Base-by-base conservation (phyloP, 805 yeast species). In the Saccharomycopsis javanensis region DNA sequence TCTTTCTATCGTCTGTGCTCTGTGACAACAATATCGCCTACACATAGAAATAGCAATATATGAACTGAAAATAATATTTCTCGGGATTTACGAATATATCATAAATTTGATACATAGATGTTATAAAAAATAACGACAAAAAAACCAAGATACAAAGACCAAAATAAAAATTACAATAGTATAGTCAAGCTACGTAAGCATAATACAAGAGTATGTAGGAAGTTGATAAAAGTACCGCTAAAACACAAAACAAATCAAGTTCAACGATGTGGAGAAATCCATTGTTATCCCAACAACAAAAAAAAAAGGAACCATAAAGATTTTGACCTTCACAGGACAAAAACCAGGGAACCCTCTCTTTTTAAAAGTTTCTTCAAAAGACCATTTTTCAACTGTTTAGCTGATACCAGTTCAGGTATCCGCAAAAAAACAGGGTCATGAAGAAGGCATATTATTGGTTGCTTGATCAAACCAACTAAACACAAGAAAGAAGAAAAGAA, bases 241-340 rank as follows among this genome's bases (percentile, higher is more conserved):
- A 42, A 42, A 42, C 48, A 42, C 48, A 10, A 42, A 42, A 42
- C 48, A 42, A 42, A 42, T 8, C 48, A 42, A 42, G 48, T 42
- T 42, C 48, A 42, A 20, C 48, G 48, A 42, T 42, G 48, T 42
- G 48, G 48, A 42, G 48, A 42, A 42, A 42, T 42, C 48, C 48
- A 42, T 42, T 42, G 3, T 20, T 42, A 42, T 42, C 25, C 48
- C 48, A 42, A 42, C 28, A 42, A 42, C 28, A 42, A 42, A 42
- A 42, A 42, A 23, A 35, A 35, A 35, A 35, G n/a, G n/a, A 35
- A n/a, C 28, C 48, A 27, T 4, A 23, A 42, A 16, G 4, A 11
- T 8, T 20, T 15, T 23, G 4, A 10, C 23, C 25, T 11, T 20
- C 25, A 42, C 15, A 42, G 28, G 10, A 23, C 18, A 42, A 25